Evolutionary conservation across 2,329 filamentous ascomycete genomes (phyloP).

Genomic region (Cladosporium sp.): DNA sequence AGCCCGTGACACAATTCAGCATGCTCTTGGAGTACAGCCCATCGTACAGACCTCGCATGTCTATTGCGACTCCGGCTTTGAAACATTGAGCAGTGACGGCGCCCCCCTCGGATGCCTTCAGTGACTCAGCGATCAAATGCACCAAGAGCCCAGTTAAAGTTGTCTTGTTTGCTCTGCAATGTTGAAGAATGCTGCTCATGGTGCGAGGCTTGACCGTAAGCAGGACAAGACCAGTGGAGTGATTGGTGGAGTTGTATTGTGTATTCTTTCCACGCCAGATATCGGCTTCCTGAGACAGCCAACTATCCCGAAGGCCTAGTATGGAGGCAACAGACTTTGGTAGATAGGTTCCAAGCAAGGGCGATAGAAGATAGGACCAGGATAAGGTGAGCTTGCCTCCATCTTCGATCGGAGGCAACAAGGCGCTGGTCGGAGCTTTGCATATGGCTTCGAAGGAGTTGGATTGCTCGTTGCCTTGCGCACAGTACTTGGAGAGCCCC

Average conservation of each 20-base stretch:
- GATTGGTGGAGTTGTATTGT: background rate
- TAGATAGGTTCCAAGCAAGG: slow-evolving; percentile 30
- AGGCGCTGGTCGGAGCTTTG: slow-evolving; percentile 1
- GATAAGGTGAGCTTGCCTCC: slow-evolving; percentile 38
- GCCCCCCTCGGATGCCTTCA: slow-evolving; percentile 29
- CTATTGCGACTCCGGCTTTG: slow-evolving; percentile 36
- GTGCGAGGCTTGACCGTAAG: slow-evolving; percentile 28
- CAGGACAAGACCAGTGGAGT: slow-evolving; percentile 29
- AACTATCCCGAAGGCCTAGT: slow-evolving; percentile 2
- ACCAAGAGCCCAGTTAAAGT: slow-evolving; percentile 41
- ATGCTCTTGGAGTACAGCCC: slow-evolving; percentile 32
- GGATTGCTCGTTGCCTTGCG: background rate
- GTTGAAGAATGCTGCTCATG: slow-evolving; percentile 26
- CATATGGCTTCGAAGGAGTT: slow-evolving; percentile 10
- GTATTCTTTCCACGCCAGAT: slow-evolving; percentile 7
- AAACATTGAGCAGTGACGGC: slow-evolving; percentile 29
- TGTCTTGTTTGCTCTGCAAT: slow-evolving; percentile 31
- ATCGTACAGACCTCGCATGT: slow-evolving; percentile 33
- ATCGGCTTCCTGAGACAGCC: background rate
- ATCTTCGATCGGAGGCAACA: slow-evolving; percentile 37
- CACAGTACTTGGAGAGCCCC: slow-evolving; percentile 11
- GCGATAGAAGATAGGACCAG: slow-evolving; percentile 40
- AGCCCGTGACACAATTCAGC: slow-evolving; percentile 31
- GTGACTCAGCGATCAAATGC: slow-evolving; percentile 36
- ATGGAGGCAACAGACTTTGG: background rate